phyloP scores from a whole-genome alignment of 345 rosid genomes.

The Eutrema heterophyllum region DNA sequence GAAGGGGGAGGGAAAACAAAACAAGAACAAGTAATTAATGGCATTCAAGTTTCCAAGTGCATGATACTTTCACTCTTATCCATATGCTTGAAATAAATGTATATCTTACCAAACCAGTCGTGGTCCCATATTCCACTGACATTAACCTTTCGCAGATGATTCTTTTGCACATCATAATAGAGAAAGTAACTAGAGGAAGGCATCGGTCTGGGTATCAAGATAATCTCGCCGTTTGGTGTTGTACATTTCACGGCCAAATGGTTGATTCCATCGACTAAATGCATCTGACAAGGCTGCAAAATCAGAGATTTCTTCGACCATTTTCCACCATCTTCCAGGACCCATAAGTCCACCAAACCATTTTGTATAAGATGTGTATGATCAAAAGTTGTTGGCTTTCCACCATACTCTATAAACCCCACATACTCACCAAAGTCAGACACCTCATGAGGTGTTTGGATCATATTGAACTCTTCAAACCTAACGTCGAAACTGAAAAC shows the following conservation, averaged over 20 bases:
- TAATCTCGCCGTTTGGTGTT: neutral
- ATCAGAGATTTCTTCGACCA: neutral
- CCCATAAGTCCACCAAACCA: neutral
- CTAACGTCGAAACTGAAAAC: conserved; percentile 2
- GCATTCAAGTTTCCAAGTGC: neutral
- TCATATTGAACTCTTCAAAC: neutral
- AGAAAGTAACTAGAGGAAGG: neutral
- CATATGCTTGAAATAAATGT: neutral
- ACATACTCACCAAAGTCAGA: neutral
- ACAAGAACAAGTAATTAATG: too few species aligned
- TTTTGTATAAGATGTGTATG: neutral
- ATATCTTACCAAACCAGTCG: neutral
- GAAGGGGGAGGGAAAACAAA: too few species aligned
- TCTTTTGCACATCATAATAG: neutral
- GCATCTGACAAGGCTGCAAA: neutral
- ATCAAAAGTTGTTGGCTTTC: neutral
- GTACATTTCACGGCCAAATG: neutral
- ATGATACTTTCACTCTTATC: neutral
- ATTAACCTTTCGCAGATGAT: neutral
- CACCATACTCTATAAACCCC: neutral
- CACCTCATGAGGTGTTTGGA: neutral
- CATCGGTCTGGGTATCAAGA: neutral
- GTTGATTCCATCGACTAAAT: neutral
- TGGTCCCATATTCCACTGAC: neutral
- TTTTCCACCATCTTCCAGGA: neutral